A percentile compares a stretch with the other conserved stretches of the same genome.
phyloP scores from a whole-genome alignment of 2,329 filamentous ascomycete genomes.

The Claviceps citrina region DNA sequence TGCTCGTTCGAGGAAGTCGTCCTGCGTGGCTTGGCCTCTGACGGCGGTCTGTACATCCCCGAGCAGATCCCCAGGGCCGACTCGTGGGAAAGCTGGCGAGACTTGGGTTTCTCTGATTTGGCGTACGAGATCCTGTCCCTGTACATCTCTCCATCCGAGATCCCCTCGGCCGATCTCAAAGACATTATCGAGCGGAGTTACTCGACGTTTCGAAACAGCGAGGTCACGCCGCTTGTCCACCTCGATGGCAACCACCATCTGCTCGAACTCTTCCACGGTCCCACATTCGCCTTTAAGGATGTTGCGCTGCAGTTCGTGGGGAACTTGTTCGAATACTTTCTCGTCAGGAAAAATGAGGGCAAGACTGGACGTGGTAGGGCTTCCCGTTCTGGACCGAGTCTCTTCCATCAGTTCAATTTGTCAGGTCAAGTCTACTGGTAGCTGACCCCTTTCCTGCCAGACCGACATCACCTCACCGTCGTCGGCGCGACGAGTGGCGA shows the following conservation, averaged over 20 bases:
- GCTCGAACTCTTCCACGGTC: conserved; percentile 91
- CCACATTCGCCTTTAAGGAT: conserved; percentile 92
- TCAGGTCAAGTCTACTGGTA: no score
- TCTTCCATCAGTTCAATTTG: no score
- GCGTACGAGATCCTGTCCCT: conserved; percentile 74
- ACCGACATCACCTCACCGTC: conserved; percentile 68
- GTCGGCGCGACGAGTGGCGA: conserved; percentile 78
- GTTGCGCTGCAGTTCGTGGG: conserved; percentile 89
- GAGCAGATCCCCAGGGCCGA: conserved; percentile 50
- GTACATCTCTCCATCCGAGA: conserved; percentile 73
- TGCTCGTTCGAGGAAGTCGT: conserved; percentile 85
- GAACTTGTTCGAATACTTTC: conserved; percentile 88
- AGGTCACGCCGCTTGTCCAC: conserved; percentile 67
- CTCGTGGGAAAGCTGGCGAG: conserved; percentile 44
- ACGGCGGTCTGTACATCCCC: conserved; percentile 81
- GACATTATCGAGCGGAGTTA: conserved; percentile 75
- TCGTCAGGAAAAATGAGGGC: conserved; percentile 55
- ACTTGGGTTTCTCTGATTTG: conserved; percentile 65
- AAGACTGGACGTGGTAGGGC: conserved; percentile 41
- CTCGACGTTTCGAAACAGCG: conserved; percentile 66
- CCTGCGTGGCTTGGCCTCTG: conserved; percentile 70
- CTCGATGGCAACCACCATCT: conserved; percentile 64
- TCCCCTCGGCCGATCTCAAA: conserved; percentile 64
- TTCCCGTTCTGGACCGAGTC: background rate
- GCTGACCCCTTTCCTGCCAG: conserved; percentile 20